Evolutionary conservation across 148 eudicot genomes (phyloP).

Genomic region (Rhododendron williamsianum): DNA sequence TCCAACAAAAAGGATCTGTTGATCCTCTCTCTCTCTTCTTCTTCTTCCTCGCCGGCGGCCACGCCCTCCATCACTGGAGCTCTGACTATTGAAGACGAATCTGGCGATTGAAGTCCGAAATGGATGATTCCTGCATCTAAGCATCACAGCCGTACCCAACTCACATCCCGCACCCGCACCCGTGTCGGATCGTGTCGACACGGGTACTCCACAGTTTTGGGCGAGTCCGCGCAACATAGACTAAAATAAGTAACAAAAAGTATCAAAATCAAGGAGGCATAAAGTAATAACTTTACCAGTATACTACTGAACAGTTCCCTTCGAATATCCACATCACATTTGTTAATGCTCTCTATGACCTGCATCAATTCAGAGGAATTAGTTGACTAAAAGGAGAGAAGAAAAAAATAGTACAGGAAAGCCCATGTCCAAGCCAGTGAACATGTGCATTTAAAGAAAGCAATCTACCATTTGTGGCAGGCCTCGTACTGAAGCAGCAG

Average conservation of each 20-base stretch:
- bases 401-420: not conserved
- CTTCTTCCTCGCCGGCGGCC: no score
- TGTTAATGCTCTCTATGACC: constrained; percentile 93
- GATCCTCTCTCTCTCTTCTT: no score
- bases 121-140: no score
- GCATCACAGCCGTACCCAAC: no score
- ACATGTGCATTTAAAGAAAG: not conserved
- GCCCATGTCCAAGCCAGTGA: not conserved
- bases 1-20: no score
- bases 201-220: no score
- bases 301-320: constrained; percentile 92
- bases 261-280: not conserved
- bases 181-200: no score
- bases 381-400: constrained; percentile 8
- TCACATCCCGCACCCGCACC: no score
- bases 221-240: no score
- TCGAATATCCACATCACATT: constrained; percentile 92
- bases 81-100: no score
- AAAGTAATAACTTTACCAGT: constrained; percentile 44
- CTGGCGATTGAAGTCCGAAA: no score
- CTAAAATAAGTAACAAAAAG: not conserved
- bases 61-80: no score
- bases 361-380: constrained; percentile 27
- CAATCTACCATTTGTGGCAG: constrained; percentile 80
- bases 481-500: constrained; percentile 67